Percentiles rank a stretch among this genome's conserved stretches.
Conservation (phyloP, 257 asterid genomes). For the Nicotiana otophora region DNA sequence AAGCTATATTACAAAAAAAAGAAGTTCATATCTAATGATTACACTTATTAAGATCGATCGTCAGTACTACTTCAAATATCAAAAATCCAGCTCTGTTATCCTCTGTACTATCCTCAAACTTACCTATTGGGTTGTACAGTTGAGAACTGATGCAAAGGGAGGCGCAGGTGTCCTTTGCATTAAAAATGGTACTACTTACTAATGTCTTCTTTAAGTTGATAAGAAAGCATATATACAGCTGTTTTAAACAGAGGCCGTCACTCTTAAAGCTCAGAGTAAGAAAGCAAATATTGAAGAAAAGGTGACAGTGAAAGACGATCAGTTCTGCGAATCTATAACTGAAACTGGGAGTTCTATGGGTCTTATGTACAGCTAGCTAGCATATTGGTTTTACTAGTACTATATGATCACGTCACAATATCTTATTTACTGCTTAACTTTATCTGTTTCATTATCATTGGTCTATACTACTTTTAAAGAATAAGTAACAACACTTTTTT, state of each 20-base stretch:
- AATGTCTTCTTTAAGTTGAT: background rate
- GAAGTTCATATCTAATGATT: no score
- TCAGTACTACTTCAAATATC: no score
- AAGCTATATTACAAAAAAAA: no score
- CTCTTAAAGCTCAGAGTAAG: no score
- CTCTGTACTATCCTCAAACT: no score
- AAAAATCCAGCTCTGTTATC: no score
- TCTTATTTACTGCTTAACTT: background rate
- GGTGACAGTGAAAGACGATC: background rate
- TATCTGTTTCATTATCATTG: background rate
- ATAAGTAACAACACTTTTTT: background rate
- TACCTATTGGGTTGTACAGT: no score
- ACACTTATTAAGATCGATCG: no score
- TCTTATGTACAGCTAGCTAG: background rate
- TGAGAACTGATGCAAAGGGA: no score
- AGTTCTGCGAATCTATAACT: background rate
- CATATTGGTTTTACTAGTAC: background rate
- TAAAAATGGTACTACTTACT: no score
- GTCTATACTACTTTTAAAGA: background rate
- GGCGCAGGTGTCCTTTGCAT: no score
- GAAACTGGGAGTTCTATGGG: background rate
- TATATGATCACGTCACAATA: background rate
- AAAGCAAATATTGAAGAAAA: background rate
- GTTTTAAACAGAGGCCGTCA: background rate
- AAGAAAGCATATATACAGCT: background rate